A percentile compares a stretch with the other conserved stretches of the same genome.
phyloP scores from a whole-genome alignment of 768 basidiomycete genomes.

The Rhizopogon roseolus region DNA sequence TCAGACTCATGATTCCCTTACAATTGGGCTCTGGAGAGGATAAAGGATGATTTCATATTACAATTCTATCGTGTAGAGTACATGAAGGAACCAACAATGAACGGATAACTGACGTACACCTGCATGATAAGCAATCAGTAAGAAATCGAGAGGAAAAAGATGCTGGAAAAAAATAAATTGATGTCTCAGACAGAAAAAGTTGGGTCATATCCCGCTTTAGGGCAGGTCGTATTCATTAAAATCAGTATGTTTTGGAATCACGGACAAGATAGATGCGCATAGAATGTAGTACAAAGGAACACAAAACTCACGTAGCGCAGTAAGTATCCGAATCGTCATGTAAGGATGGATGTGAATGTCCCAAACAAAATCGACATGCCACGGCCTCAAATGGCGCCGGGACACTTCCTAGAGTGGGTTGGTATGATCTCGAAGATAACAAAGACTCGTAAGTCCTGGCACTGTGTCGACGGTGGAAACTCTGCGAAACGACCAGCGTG shows the following conservation, averaged over 20 bases:
- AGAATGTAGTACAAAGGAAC: background rate
- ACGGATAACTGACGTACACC: background rate
- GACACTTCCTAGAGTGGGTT: slow-evolving; percentile 47
- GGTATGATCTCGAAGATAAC: slow-evolving; percentile 36
- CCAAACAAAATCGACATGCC: slow-evolving; percentile 45
- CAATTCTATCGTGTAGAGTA: background rate
- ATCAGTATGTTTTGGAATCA: slow-evolving; percentile 24
- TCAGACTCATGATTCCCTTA: background rate
- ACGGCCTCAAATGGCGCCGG: slow-evolving; percentile 32
- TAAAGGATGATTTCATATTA: background rate
- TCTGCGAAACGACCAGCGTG: slow-evolving; percentile 40
- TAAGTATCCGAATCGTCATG: background rate
- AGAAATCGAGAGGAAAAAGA: background rate
- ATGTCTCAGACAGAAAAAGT: slow-evolving; percentile 7
- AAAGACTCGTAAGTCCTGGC: slow-evolving; percentile 36
- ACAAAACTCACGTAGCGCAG: background rate
- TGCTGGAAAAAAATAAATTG: too few relatives aligned
- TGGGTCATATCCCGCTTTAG: slow-evolving; percentile 13
- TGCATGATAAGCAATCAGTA: background rate
- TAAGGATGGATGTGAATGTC: slow-evolving; percentile 19
- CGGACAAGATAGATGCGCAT: slow-evolving; percentile 2
- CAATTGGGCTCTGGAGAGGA: background rate
- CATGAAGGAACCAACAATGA: background rate
- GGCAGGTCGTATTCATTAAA: slow-evolving; percentile 28
- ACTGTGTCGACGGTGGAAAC: slow-evolving; percentile 41